A percentile compares a stretch with the other conserved stretches of the same genome.
phyloP scores from a whole-genome alignment of 1,284 basidiomycete genomes.

The Melanopsichium pennsylvanicum region DNA sequence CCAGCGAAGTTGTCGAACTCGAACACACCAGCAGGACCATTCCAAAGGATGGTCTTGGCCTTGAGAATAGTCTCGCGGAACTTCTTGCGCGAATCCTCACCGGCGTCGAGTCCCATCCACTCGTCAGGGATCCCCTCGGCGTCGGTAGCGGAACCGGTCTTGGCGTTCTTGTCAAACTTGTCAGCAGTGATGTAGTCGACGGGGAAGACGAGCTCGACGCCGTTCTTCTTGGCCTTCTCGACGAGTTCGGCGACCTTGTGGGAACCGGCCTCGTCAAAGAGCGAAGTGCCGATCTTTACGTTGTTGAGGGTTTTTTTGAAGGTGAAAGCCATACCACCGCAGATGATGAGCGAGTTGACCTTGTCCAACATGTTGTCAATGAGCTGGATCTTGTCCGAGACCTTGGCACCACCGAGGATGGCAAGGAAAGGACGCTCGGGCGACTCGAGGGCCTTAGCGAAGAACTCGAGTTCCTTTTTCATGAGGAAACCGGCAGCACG shows the following conservation, averaged over 20 bases:
- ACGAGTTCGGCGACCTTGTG: constrained; percentile 85
- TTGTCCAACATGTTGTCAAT: constrained; percentile 99
- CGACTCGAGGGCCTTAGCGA: constrained; percentile 93
- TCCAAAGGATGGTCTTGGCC: constrained; percentile 98
- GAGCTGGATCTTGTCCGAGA: constrained; percentile 97
- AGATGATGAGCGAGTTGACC: constrained; percentile 95
- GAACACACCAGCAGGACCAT: constrained; percentile 94
- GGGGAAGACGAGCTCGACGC: constrained; percentile 94
- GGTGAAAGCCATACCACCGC: constrained; percentile 98
- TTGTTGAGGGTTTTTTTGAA: constrained; percentile 94
- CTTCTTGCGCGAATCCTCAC: constrained; percentile 76
- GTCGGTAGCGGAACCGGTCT: constrained; percentile 79
- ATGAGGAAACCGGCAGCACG: constrained; percentile 94
- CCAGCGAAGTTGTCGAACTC: constrained; percentile 91
- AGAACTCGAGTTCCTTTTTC: constrained; percentile 99
- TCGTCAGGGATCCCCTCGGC: constrained; percentile 86
- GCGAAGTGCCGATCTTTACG: constrained; percentile 87
- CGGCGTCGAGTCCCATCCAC: constrained; percentile 86
- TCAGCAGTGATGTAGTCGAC: constrained; percentile 93
- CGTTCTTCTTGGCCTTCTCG: constrained; percentile 91
- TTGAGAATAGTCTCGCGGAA: constrained; percentile 83
- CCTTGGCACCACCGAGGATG: constrained; percentile 97
- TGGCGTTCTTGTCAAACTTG: constrained; percentile 92
- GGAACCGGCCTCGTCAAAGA: constrained; percentile 89
- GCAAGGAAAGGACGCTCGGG: constrained; percentile 96